Evolutionary conservation across 805 yeast genomes (phyloP).

Genomic region (Spathaspora arborariae): DNA sequence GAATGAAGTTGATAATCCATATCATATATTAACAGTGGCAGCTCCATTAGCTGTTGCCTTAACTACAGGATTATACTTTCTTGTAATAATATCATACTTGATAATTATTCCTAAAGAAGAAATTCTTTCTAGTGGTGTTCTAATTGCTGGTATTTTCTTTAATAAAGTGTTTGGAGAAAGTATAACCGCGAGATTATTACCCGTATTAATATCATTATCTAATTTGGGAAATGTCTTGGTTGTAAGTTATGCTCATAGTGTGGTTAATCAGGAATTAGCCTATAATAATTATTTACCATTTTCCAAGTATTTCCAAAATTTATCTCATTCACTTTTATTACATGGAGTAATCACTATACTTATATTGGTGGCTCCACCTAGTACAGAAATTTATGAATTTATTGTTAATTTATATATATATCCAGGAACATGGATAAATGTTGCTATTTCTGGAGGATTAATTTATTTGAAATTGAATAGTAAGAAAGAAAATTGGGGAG

Average conservation of each 20-base stretch:
- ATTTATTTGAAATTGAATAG: conserved; percentile 46
- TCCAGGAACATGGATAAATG: conserved; percentile 59
- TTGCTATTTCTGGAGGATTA: conserved; percentile 50
- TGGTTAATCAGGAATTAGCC: conserved; percentile 58
- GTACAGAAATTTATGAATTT: conserved; percentile 60
- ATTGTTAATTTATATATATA: conserved; percentile 60
- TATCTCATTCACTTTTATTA: conserved; percentile 43
- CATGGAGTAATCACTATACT: conserved; percentile 57
- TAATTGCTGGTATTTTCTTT: conserved; percentile 63
- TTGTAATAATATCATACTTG: conserved; percentile 57
- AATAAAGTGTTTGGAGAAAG: conserved; percentile 55
- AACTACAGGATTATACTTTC: conserved; percentile 50
- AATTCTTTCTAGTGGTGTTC: conserved; percentile 52
- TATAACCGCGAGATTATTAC: conserved; percentile 45
- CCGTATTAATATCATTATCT: conserved; percentile 56
- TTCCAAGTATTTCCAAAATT: conserved; percentile 40
- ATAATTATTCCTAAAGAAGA: conserved; percentile 48
- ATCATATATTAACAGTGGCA: conserved; percentile 52
- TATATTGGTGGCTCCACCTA: conserved; percentile 55
- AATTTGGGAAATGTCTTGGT: conserved; percentile 64
- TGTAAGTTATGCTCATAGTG: conserved; percentile 57
- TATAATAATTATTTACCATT: conserved; percentile 50
- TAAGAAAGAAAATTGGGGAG: conserved; percentile 39
- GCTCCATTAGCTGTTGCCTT: conserved; percentile 56
- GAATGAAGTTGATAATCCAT: conserved; percentile 55